Evolutionary conservation across 108 stramenopile species (phyloP).

Genomic region (Schizochytrium sp.): DNA sequence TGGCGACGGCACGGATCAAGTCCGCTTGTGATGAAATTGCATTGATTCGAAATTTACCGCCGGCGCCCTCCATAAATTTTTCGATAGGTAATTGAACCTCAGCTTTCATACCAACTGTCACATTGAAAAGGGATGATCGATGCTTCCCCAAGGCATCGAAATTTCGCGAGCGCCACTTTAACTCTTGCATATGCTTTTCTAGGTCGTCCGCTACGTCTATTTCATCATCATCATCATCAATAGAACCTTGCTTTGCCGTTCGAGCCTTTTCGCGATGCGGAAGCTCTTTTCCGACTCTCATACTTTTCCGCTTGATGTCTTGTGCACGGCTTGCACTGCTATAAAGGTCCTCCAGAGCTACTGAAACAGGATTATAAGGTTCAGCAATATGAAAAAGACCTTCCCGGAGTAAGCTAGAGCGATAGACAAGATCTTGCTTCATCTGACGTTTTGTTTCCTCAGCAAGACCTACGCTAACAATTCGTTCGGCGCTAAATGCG

Average conservation of each 20-base stretch:
- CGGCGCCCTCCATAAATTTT: constrained; percentile 43
- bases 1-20: constrained; percentile 57
- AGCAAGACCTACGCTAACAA: constrained; percentile 1
- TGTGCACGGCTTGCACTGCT: neutral
- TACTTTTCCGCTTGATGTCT: neutral
- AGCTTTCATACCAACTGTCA: constrained; percentile 54
- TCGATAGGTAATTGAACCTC: constrained; percentile 50
- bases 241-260: too few relatives aligned
- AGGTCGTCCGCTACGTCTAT: neutral
- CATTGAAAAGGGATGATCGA: constrained; percentile 8
- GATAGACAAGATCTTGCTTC: neutral
- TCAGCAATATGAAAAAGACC: constrained; percentile 42
- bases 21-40: constrained; percentile 52
- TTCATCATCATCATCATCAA: neutral
- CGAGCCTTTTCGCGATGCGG: neutral
- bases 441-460: constrained; percentile 43
- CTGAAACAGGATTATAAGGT: constrained; percentile 48
- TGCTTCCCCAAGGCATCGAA: constrained; percentile 27
- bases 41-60: constrained; percentile 52
- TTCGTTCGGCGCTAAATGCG: constrained; percentile 42
- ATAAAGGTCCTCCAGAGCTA: constrained; percentile 26
- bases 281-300: neutral
- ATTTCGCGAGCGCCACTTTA: neutral
- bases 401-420: neutral
- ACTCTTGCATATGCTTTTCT: neutral